Percentiles rank a stretch among this genome's conserved stretches.
Conservation (phyloP, 768 basidiomycete genomes). For the Pseudohyphozyma bogoriensis region DNA sequence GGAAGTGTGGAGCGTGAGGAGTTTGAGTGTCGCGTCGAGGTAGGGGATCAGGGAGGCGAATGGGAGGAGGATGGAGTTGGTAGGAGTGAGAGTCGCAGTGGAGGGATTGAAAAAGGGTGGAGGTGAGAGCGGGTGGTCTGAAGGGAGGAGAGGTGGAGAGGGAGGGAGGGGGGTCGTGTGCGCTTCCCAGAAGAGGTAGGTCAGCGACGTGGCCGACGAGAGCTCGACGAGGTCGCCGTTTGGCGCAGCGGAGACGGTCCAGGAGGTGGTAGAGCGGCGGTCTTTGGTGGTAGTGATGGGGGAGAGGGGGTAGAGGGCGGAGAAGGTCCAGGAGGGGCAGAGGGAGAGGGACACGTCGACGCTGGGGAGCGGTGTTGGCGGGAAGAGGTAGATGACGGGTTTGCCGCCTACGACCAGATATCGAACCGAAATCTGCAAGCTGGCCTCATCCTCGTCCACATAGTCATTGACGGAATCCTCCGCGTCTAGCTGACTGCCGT, state of each 20-base stretch:
- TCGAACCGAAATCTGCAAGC: no score
- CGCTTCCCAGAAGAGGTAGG: slow-evolving; percentile 43
- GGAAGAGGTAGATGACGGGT: slow-evolving; percentile 41
- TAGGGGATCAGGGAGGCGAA: slow-evolving; percentile 37
- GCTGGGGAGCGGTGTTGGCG: slow-evolving; percentile 30
- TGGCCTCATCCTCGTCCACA: no score
- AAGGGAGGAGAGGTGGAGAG: background rate
- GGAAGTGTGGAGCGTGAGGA: slow-evolving; percentile 42
- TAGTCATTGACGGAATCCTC: no score
- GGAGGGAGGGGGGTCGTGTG: slow-evolving; percentile 5
- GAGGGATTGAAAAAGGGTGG: slow-evolving; percentile 10
- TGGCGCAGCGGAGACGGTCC: slow-evolving; percentile 37
- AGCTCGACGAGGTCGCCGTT: slow-evolving; percentile 38
- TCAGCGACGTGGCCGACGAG: slow-evolving; percentile 34
- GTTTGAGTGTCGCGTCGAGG: slow-evolving; percentile 37
- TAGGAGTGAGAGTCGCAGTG: background rate
- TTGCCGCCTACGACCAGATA: no score
- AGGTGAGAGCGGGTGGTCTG: background rate
- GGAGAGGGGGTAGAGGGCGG: slow-evolving; percentile 36
- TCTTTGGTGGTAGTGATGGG: slow-evolving; percentile 2
- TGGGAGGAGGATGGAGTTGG: slow-evolving; percentile 37
- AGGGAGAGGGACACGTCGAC: slow-evolving; percentile 38
- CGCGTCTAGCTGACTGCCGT: no score
- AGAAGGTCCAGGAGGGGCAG: slow-evolving; percentile 38
- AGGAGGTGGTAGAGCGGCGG: slow-evolving; percentile 14